phyloP scores from a whole-genome alignment of 495 filamentous ascomycete genomes.

The Bryoglossum gracile region DNA sequence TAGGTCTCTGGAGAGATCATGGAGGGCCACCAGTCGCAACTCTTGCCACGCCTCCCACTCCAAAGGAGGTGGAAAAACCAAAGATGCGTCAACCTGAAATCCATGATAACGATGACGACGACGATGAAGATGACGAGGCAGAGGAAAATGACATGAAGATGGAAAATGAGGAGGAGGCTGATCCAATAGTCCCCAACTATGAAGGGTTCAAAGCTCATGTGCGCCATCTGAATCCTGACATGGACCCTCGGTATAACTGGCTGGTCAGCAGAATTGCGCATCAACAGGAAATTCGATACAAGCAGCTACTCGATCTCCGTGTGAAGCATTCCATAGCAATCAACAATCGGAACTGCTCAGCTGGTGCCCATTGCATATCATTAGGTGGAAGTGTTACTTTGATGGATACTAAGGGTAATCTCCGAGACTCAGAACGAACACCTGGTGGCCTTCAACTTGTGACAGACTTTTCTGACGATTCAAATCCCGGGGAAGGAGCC shows the following conservation, averaged over 20 bases:
- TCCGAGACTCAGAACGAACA: constrained; percentile 21
- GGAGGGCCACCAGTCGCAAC: constrained; percentile 54
- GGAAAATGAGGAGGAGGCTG: constrained; percentile 36
- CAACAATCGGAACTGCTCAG: constrained; percentile 46
- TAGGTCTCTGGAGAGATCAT: constrained; percentile 42
- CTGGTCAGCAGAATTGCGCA: constrained; percentile 77
- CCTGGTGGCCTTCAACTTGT: constrained; percentile 17
- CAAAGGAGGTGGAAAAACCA: constrained; percentile 21
- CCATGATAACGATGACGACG: constrained; percentile 36
- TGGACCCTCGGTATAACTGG: constrained; percentile 39
- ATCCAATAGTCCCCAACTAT: constrained; percentile 60
- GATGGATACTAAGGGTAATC: constrained; percentile 33
- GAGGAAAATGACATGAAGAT: constrained; percentile 43
- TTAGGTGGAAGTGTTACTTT: constrained; percentile 49
- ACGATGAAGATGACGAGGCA: constrained; percentile 46
- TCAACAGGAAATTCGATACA: constrained; percentile 74
- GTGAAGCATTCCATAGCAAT: constrained; percentile 61
- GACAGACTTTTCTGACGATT: constrained; percentile 52
- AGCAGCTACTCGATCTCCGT: constrained; percentile 63
- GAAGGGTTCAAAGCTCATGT: constrained; percentile 76
- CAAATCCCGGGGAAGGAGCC: constrained; percentile 54
- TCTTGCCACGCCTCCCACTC: constrained; percentile 33
- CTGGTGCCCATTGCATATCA: constrained; percentile 54
- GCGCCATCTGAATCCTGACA: constrained; percentile 56
- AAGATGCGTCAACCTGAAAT: constrained; percentile 19